Evolutionary conservation across 2,329 filamentous ascomycete species (phyloP), one percentile per base, ranked within the genome.

Genomic region (Hypoxylon rubiginosum): DNA sequence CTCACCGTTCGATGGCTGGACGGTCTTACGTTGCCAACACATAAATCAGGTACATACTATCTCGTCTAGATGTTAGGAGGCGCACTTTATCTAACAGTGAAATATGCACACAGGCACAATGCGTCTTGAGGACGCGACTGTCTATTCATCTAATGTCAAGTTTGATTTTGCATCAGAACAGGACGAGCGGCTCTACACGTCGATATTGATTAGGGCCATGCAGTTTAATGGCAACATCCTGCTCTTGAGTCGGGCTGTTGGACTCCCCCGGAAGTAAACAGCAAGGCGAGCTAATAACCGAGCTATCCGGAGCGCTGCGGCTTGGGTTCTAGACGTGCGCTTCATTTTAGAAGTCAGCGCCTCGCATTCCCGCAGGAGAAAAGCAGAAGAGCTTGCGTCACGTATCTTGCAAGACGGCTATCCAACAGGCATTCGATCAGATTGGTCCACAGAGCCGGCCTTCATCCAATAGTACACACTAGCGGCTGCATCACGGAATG

Each of bases 1-100:
- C 28, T 30, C 28, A 30, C 28, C 28, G 28, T 30, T 3, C 28
- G 28, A 52, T 48, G 46, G 45, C 49, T 36, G 51, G 51, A 9
- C 10, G 19, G 5, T 24, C 48, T 34, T 55, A 51, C 45, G 41
- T 19, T 64, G 60, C 48, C 57, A 67, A 50, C 64, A 55, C 61
- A 67, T 49, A 34, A 19, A 28, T 24, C 4, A 24, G 21, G 21
- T 28, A 45, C 61, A 58, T 48, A 36, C 34, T 39, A n/a, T n/a
- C n/a, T 48, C 17, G 30, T 26, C 43, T 10, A 9, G 3, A 24
- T 4, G 26, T 17, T 39, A 46, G 36, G 13, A 34, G 39, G 19
- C 39, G 39, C 21, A 4, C 4, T 21, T 43, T 43, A 43, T 43
- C 39, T 43, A 17, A 26, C 24, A 52, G 26, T 36, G 15, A 34